Evolutionary conservation across 179 eudicot genomes (phyloP).

Genomic region (Pouteria campechiana): DNA sequence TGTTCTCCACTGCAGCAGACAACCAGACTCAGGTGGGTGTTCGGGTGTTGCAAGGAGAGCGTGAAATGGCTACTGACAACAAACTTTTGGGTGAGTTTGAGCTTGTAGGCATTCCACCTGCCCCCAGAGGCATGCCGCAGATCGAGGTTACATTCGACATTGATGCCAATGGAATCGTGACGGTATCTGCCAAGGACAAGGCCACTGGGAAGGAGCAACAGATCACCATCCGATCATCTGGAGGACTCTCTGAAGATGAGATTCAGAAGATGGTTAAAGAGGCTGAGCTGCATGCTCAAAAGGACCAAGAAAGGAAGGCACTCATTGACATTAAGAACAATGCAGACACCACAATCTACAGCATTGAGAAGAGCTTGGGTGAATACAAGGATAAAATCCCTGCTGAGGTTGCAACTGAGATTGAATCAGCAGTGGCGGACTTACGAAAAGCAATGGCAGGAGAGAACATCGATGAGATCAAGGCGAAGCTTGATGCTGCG

Average conservation of each 20-base stretch:
- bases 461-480: slow-evolving; percentile 34
- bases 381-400: slow-evolving; percentile 79
- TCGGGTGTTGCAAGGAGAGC: slow-evolving; percentile 80
- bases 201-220: slow-evolving; percentile 71
- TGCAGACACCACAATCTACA: slow-evolving; percentile 74
- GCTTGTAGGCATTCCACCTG: slow-evolving; percentile 77
- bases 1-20: slow-evolving; percentile 86
- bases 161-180: slow-evolving; percentile 80
- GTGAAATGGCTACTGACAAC: slow-evolving; percentile 89
- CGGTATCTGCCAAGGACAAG: slow-evolving; percentile 83
- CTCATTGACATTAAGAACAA: slow-evolving; percentile 61
- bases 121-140: slow-evolving; percentile 84
- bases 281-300: slow-evolving; percentile 74
- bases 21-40: slow-evolving; percentile 89
- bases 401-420: slow-evolving; percentile 46
- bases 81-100: slow-evolving; percentile 76
- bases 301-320: slow-evolving; percentile 63
- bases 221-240: slow-evolving; percentile 75
- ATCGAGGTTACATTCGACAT: slow-evolving; percentile 83
- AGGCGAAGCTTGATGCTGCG: slow-evolving; percentile 34
- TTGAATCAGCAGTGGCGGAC: slow-evolving; percentile 48
- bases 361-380: slow-evolving; percentile 58
- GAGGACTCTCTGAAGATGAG: slow-evolving; percentile 77
- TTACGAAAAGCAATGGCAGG: slow-evolving; percentile 27
- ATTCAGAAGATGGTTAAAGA: slow-evolving; percentile 79